Base-by-base conservation (phyloP, 164 flowering plant species). In the Umbellularia californica region DNA sequence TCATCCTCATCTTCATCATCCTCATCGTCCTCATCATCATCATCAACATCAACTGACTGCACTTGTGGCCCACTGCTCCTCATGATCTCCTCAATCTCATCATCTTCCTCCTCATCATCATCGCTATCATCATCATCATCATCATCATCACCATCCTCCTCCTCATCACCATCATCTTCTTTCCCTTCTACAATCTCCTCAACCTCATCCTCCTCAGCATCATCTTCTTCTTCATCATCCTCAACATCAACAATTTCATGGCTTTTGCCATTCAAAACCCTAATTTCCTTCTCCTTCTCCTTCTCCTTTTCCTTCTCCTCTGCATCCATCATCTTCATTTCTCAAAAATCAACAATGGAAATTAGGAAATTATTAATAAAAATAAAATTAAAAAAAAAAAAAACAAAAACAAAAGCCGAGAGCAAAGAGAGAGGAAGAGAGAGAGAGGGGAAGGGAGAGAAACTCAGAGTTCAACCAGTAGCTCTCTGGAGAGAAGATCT, bases 11-110 rank as follows among this genome's bases (percentile, higher is more conserved):
- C 86, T 3, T 78, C 83, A 1, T 77, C 83, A 3, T 70, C 86
- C 0, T 78, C 85, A 0, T 78, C 87, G 3, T 78, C 90, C 0
- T 83, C 86, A 1, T 82, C 86, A 0, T 83, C 87, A 1, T 81
- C 87, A 12, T 85, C 86, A 2, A 72, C 84, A n/a, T 78, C 85
- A 0, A 71, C 78, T 3, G 77, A 33, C 1, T 70, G 77, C 47
- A 83, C 72, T 20, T 58, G 67, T 28, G 79, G 5, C 55, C 77
- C 50, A 76, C 79, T 25, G 71, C 78, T 74, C 70, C 77, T 74
- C 14, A 67, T 76, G 15, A 50, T 74, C 12, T 64, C 76, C 0
- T 25, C 83, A 0, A 71, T 79, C 0, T 68, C 87, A 0, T 70
- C 87, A 2, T 72, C 86, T 0, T 70, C 88, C 0, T 75, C 83